Evolutionary conservation across 1,139 yeast genomes (phyloP).

Genomic region (Schwanniomyces etchellsii): DNA sequence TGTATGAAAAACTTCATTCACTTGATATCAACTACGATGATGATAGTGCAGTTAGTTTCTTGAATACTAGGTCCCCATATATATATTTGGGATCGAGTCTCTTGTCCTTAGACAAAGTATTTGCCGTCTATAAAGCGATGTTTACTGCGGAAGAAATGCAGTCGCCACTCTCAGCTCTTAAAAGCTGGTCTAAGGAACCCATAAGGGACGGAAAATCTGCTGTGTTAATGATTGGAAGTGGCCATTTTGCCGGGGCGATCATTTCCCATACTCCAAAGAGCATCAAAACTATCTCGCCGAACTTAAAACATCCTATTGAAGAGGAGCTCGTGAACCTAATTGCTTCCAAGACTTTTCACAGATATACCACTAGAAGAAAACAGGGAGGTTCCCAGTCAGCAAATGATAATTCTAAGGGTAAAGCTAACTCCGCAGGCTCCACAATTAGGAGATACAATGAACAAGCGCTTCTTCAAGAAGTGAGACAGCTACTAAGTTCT

Average conservation of each 20-base stretch:
- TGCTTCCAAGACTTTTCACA: slow-evolving; percentile 81
- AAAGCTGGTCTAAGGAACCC: slow-evolving; percentile 21
- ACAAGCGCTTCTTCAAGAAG: slow-evolving; percentile 72
- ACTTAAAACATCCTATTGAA: slow-evolving; percentile 34
- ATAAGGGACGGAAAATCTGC: slow-evolving; percentile 48
- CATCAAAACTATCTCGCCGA: slow-evolving; percentile 49
- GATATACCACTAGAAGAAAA: slow-evolving; percentile 93
- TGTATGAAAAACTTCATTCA: slow-evolving; percentile 3
- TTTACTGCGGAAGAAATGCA: slow-evolving; percentile 33
- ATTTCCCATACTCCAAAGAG: slow-evolving; percentile 63
- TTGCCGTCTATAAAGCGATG: slow-evolving; percentile 69
- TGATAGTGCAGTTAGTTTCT: slow-evolving; percentile 39
- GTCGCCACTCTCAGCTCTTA: slow-evolving; percentile 40
- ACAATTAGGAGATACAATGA: slow-evolving; percentile 86
- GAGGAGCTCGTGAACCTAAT: slow-evolving; percentile 62
- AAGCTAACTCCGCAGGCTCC: slow-evolving; percentile 96
- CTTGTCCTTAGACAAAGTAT: slow-evolving; percentile 41
- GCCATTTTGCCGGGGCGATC: slow-evolving; percentile 96
- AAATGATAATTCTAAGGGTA: slow-evolving; percentile 85
- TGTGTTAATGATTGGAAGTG: slow-evolving; percentile 92
- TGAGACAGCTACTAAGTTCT: slow-evolving; percentile 54
- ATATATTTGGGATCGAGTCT: slow-evolving; percentile 47
- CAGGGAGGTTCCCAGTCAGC: slow-evolving; percentile 98
- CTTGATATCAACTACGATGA: slow-evolving; percentile 13
- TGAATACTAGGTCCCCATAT: slow-evolving; percentile 62